These are phyloP conservation scores for Penicillium sp. DNA, from an alignment of 2,329 filamentous ascomycete genomes.

Conservation along the genomic window DNA sequence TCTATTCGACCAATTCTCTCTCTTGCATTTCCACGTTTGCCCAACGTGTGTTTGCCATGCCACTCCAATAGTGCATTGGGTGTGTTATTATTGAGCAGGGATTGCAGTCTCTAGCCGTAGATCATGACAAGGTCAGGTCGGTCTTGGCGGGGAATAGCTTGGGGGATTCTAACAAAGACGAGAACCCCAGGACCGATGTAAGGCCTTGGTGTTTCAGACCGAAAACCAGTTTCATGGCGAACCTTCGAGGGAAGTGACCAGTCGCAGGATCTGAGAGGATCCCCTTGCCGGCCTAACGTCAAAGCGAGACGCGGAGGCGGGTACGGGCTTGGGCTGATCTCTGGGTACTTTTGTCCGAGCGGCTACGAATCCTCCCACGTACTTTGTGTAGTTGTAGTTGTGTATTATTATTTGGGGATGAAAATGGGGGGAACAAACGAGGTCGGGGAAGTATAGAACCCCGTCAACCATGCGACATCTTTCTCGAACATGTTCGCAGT, in stretches of 20 bases:
- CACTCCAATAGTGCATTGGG: no score
- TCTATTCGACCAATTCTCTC: not conserved
- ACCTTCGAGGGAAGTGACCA: not conserved
- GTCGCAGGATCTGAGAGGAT: slow-evolving; percentile 1
- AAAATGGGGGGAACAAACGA: not conserved
- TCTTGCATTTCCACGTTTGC: no score
- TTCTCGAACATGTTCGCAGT: not conserved
- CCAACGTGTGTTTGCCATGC: no score
- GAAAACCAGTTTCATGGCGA: not conserved
- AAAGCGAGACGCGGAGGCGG: slow-evolving; percentile 3
- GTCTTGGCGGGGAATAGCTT: no score
- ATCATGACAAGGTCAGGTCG: no score
- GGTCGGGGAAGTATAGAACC: not conserved
- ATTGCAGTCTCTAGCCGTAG: no score
- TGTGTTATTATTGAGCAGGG: no score
- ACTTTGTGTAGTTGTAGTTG: no score
- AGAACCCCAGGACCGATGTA: not conserved
- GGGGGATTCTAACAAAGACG: no score
- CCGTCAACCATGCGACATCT: not conserved
- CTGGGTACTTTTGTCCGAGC: not conserved
- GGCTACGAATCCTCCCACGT: no score
- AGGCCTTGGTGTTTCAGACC: slow-evolving; percentile 3
- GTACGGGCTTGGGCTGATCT: not conserved
- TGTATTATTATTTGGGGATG: no score
- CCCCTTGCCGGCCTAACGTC: slow-evolving; percentile 2